Conservation (phyloP, 306 rosid species). For the Vigna mungo region DNA sequence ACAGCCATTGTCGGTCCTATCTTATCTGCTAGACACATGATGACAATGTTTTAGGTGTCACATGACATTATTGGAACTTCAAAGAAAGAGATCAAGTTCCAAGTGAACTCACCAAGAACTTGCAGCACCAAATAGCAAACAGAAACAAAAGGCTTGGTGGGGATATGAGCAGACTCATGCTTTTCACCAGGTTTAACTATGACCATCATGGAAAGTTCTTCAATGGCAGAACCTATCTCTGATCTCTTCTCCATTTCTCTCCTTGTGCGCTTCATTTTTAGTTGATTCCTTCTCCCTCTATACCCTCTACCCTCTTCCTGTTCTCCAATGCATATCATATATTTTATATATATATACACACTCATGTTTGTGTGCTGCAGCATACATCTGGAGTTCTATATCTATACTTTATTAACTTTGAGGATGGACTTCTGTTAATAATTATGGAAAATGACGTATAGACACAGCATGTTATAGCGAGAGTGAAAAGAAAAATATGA, state of each 20-base stretch:
- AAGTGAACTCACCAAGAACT: conserved; percentile 71
- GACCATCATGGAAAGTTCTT: conserved; percentile 61
- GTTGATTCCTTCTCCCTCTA: not conserved
- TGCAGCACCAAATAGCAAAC: conserved; percentile 71
- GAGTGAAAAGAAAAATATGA: not conserved
- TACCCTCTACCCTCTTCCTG: not conserved
- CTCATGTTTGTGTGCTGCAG: not conserved
- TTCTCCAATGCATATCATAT: not conserved
- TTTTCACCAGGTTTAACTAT: conserved; percentile 48
- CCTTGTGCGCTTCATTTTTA: conserved; percentile 47
- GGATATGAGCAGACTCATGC: conserved; percentile 55
- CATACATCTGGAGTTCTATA: not conserved
- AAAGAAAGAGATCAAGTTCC: conserved; percentile 22
- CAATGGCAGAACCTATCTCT: conserved; percentile 69
- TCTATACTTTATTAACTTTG: conserved; percentile 2
- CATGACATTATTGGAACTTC: conserved; percentile 23
- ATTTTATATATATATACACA: no score
- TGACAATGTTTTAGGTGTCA: conserved; percentile 26
- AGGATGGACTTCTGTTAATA: conserved; percentile 26
- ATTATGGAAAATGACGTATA: not conserved
- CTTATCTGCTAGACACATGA: conserved; percentile 66
- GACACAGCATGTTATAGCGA: no score
- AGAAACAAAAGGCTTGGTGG: conserved; percentile 78
- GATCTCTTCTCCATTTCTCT: conserved; percentile 63
- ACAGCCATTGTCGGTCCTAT: conserved; percentile 95